Evolutionary conservation across 768 basidiomycete species (phyloP), one percentile per base, ranked within the genome.

Genomic region (Mycena olivaceomarginata): DNA sequence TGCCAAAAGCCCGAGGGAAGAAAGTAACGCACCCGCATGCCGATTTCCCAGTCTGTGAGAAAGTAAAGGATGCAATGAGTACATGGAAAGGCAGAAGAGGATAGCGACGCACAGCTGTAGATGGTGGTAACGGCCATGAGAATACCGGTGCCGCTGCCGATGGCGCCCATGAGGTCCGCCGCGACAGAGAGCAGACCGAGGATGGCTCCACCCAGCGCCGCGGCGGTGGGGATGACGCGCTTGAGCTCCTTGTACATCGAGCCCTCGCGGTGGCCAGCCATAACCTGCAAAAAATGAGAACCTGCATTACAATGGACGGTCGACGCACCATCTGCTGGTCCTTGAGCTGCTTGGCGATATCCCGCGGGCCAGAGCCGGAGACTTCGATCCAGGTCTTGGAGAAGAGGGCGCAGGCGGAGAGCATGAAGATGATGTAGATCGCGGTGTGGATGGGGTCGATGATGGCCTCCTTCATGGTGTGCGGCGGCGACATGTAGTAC

Each of bases 371-470:
- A 70, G 94, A 95, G 18, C 98, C 98, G 2, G 97, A 99, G 45
- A 99, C 97, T 82, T 99, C 98, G 79, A 99, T 99, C 98, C 98
- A 99, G 0, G 98, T 99, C 91, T 99, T 99, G 83, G 96, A 98
- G 90, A 99, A 99, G 80, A 99, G 90, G 16, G 98, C 98, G 83
- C 98, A 99, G 18, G 97, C 97, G 45, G 94, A 92, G 75, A 98
- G 91, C 88, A 98, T 98, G 88, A 99, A 99, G 7, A 92, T 85
- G 84, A 99, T 93, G 86, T 99, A 98, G 81, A 98, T 88, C 25
- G 91, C 90, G 1, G 97, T 97, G 88, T 99, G 98, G 82, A 99
- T 93, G 1, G 98, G 98, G 86, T 99, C 98, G 65, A 96, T 86
- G 77, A 99, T 88, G 10, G 95, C 96, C 65, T 95, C 94, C 76